phyloP scores from a whole-genome alignment of 2,329 filamentous ascomycete species.

The Dactylellina drechsleri region DNA sequence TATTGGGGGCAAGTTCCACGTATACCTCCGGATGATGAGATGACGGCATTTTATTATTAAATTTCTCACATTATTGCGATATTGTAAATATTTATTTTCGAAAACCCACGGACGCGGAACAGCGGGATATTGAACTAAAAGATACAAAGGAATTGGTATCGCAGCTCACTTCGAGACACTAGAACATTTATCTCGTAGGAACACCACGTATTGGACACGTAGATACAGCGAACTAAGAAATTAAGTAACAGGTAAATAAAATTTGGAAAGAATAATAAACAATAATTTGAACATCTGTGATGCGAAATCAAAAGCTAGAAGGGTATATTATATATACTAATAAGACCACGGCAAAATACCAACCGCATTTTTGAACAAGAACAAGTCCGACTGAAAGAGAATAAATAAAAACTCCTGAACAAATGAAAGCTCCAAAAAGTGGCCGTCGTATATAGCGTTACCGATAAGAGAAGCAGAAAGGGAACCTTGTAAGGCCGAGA shows the following conservation, averaged over 20 bases:
- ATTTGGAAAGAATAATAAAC: background rate
- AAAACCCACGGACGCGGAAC: no score
- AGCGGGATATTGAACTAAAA: no score
- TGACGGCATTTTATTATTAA: no score
- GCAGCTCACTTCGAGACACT: no score
- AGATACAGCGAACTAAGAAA: background rate
- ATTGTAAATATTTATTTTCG: no score
- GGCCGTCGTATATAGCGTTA: slow-evolving; percentile 8
- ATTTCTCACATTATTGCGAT: no score
- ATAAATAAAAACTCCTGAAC: slow-evolving; percentile 8
- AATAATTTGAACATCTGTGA: background rate
- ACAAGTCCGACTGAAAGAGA: background rate
- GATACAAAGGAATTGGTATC: no score
- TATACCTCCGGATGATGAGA: no score
- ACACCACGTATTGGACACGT: no score
- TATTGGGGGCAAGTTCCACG: no score
- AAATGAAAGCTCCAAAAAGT: slow-evolving; percentile 2
- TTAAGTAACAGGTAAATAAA: background rate
- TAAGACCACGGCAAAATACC: slow-evolving; percentile 6
- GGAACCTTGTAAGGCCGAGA: slow-evolving; percentile 1
- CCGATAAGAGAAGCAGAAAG: background rate
- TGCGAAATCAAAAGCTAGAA: slow-evolving; percentile 6
- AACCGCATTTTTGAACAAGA: background rate
- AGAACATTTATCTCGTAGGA: no score
- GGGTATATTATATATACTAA: slow-evolving; percentile 36